phyloP scores from a whole-genome alignment of 352 stramenopile species.

The Blastocystis sp. region DNA sequence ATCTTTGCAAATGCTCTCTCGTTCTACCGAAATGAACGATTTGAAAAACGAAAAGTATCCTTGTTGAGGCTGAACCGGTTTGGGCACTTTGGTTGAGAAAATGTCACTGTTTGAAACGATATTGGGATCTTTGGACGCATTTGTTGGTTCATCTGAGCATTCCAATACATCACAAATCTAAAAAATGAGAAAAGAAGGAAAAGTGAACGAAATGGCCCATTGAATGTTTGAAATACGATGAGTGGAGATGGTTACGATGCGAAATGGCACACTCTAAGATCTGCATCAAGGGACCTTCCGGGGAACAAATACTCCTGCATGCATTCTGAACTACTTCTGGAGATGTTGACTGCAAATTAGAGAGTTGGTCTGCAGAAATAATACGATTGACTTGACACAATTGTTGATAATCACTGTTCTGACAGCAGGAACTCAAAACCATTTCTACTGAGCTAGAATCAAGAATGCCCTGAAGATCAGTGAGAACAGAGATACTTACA shows the following conservation, averaged over 20 bases:
- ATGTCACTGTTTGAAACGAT: neutral
- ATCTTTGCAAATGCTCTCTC: neutral
- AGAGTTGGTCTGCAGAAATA: neutral
- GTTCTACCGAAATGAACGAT: constrained; percentile 24
- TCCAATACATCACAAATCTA: constrained; percentile 2
- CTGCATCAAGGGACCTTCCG: neutral
- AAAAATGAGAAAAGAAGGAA: neutral
- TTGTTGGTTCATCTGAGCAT: constrained; percentile 15
- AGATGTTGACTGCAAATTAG: neutral
- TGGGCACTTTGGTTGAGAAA: constrained; percentile 9
- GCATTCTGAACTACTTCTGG: neutral
- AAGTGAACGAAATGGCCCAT: neutral
- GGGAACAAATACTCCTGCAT: neutral
- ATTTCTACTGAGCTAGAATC: neutral
- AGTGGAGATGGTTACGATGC: neutral
- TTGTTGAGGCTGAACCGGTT: neutral
- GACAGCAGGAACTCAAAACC: neutral
- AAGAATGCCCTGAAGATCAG: too few relatives aligned
- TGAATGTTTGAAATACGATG: neutral
- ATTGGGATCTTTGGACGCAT: neutral
- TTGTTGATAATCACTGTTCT: neutral
- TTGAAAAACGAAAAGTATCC: constrained; percentile 58
- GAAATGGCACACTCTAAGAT: neutral
- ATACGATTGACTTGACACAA: neutral
- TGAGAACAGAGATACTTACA: too few relatives aligned